Percentiles rank a stretch among this genome's conserved stretches.
phyloP scores from a whole-genome alignment of 441 rosid species.

The Populus trichocarpa region DNA sequence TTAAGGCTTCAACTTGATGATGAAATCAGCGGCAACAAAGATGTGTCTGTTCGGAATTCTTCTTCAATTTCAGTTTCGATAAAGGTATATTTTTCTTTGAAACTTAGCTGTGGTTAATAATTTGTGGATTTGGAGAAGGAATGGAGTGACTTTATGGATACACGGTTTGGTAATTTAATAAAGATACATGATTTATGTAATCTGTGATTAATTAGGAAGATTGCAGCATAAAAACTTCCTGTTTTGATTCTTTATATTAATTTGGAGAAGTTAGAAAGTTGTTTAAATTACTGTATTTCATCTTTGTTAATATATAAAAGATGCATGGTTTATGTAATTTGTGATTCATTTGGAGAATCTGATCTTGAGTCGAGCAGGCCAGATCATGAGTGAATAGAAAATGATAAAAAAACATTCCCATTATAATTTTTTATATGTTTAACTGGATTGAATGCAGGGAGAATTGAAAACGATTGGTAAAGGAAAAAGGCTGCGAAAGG shows the following conservation, averaged over 20 bases:
- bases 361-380: background rate
- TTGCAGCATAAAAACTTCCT: background rate
- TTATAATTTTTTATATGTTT: background rate
- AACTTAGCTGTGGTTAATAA: background rate
- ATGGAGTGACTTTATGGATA: background rate
- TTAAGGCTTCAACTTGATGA: conserved; percentile 55
- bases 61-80: conserved; percentile 33
- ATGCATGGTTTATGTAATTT: background rate
- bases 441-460: conserved; percentile 27
- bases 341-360: conserved; percentile 1
- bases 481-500: conserved; percentile 45
- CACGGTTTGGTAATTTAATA: no score
- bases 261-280: background rate
- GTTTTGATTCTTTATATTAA: background rate
- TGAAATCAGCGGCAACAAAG: conserved; percentile 19
- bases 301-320: background rate
- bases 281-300: background rate
- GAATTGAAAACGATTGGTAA: conserved; percentile 42
- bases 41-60: conserved; percentile 31
- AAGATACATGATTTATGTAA: background rate
- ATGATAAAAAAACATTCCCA: background rate
- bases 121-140: background rate
- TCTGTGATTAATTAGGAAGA: background rate
- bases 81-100: conserved; percentile 32
- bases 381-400: background rate